Percentiles rank a stretch among this genome's conserved stretches.
Conservation (phyloP, 495 filamentous ascomycete species). For the Lasiosphaeriaceae sp. region DNA sequence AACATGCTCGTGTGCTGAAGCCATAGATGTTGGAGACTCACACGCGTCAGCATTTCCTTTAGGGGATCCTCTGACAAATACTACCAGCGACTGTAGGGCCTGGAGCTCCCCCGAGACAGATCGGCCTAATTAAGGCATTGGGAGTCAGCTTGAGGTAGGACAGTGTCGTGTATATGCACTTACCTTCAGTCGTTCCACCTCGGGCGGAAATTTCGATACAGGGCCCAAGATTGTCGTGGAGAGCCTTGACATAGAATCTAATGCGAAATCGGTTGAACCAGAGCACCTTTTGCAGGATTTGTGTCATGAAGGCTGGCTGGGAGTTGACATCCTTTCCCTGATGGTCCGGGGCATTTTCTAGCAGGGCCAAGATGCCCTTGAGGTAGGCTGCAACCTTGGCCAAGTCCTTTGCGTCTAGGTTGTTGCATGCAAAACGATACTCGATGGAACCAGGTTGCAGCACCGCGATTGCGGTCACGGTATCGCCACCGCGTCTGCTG, state of each 20-base stretch:
- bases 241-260: not conserved
- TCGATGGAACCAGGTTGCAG: conserved; percentile 19
- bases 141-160: not conserved
- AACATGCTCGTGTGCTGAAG: not conserved
- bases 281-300: not conserved
- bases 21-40: too few relatives aligned
- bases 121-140: not conserved
- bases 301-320: not conserved
- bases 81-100: not conserved
- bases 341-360: conserved; percentile 1
- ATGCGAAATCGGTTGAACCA: conserved; percentile 16
- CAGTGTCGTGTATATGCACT: not conserved
- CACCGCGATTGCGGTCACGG: conserved; percentile 18
- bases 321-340: not conserved
- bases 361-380: not conserved
- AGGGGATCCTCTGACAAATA: not conserved
- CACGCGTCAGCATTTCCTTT: not conserved
- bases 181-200: not conserved
- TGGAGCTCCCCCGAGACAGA: not conserved
- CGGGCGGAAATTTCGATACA: not conserved
- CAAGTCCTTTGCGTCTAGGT: not conserved
- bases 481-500: conserved; percentile 10
- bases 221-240: not conserved
- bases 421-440: conserved; percentile 25
- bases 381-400: not conserved